These are phyloP conservation scores for Entomophthora muscae DNA, from an alignment of 371 early-diverging fungal genomes.

Conservation along the genomic window DNA sequence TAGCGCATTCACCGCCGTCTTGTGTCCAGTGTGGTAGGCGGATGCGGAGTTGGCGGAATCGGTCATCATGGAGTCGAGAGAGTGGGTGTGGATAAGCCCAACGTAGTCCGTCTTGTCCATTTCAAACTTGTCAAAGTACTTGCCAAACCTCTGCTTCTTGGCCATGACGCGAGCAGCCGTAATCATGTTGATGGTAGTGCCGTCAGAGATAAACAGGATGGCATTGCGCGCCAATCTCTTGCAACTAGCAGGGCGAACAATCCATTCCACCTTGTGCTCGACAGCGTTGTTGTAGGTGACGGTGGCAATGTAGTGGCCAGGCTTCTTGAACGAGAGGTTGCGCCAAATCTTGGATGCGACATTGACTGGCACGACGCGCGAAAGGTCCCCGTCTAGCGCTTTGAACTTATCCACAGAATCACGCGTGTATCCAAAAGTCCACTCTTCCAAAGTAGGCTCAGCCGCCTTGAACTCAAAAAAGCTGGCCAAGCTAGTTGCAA, in stretches of 20 bases:
- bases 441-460: slow-evolving; percentile 21
- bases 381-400: slow-evolving; percentile 13
- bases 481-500: slow-evolving; percentile 18
- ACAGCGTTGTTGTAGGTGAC: slow-evolving; percentile 23
- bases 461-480: slow-evolving; percentile 21
- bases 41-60: slow-evolving; percentile 63
- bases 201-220: slow-evolving; percentile 53
- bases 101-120: slow-evolving; percentile 43
- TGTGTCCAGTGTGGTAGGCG: slow-evolving; percentile 49
- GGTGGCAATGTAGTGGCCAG: slow-evolving; percentile 29
- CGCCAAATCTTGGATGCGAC: slow-evolving; percentile 39
- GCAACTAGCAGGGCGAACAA: slow-evolving; percentile 24
- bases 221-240: slow-evolving; percentile 52
- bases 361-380: slow-evolving; percentile 20
- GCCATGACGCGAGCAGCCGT: slow-evolving; percentile 37
- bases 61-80: slow-evolving; percentile 48
- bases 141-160: slow-evolving; percentile 30
- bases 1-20: slow-evolving; percentile 35
- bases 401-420: slow-evolving; percentile 29
- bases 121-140: slow-evolving; percentile 30
- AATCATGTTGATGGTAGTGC: slow-evolving; percentile 41
- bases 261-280: slow-evolving; percentile 24
- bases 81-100: slow-evolving; percentile 49
- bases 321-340: slow-evolving; percentile 25
- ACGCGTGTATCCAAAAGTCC: slow-evolving; percentile 31